These are phyloP conservation scores for Yamadazyma mexicana DNA, from an alignment of 1,139 yeast species.

Conservation along the genomic window DNA sequence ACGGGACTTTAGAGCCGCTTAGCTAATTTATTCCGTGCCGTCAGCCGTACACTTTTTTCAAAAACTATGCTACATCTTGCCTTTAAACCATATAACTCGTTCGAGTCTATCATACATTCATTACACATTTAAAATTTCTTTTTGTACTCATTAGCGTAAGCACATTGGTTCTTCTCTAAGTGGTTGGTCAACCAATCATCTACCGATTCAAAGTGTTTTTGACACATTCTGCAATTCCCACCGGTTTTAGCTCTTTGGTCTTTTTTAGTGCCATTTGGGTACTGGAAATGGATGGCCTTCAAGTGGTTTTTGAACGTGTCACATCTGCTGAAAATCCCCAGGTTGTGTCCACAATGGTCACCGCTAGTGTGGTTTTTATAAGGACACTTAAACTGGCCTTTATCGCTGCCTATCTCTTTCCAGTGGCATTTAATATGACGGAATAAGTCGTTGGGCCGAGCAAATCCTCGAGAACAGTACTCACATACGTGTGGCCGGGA, in stretches of 20 bases:
- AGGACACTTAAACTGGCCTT: constrained; percentile 50
- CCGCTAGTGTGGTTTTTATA: constrained; percentile 28
- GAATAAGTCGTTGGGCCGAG: constrained; percentile 81
- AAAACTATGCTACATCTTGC: too few relatives aligned
- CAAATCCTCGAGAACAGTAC: constrained; percentile 80
- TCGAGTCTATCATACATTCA: too few relatives aligned
- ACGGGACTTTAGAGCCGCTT: too few relatives aligned
- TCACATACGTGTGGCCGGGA: constrained; percentile 77
- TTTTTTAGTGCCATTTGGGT: constrained; percentile 85
- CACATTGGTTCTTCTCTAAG: constrained; percentile 59
- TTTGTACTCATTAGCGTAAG: constrained; percentile 25
- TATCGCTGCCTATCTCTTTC: constrained; percentile 58
- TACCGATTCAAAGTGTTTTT: constrained; percentile 59
- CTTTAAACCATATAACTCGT: background rate
- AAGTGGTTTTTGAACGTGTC: constrained; percentile 91
- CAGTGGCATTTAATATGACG: constrained; percentile 85
- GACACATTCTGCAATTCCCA: constrained; percentile 82
- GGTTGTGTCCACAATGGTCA: constrained; percentile 66
- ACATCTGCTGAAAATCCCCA: constrained; percentile 83
- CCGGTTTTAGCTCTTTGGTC: constrained; percentile 65
- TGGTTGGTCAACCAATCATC: constrained; percentile 80
- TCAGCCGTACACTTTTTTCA: too few relatives aligned
- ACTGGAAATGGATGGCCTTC: constrained; percentile 85
- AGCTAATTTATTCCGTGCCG: too few relatives aligned
- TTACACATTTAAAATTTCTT: constrained; percentile 11